phyloP scores from a whole-genome alignment of 768 basidiomycete genomes.

The Lentinula lateritia region DNA sequence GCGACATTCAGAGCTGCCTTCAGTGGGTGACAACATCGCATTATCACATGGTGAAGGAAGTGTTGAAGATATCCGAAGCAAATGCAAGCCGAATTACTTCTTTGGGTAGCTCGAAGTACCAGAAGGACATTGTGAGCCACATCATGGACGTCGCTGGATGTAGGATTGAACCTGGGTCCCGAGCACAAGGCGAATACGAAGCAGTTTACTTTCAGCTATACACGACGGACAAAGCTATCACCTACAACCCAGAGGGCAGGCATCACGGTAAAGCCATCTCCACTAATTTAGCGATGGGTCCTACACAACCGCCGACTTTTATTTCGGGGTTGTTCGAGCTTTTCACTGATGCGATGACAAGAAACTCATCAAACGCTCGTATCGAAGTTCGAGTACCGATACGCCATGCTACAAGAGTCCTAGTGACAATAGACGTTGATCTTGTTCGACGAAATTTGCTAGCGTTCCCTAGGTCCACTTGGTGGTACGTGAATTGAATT shows the following conservation, averaged over 20 bases:
- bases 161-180: conserved; percentile 17
- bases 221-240: conserved; percentile 26
- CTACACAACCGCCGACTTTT: conserved; percentile 2
- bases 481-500: conserved; percentile 13
- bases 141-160: conserved; percentile 25
- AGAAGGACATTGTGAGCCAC: conserved; percentile 21
- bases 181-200: conserved; percentile 11
- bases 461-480: conserved; percentile 5
- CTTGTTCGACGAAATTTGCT: conserved; percentile 8
- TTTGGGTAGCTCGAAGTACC: conserved; percentile 16
- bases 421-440: not conserved
- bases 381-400: conserved; percentile 23
- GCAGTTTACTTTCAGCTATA: conserved; percentile 26
- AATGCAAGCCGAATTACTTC: conserved; percentile 16
- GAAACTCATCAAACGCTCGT: conserved; percentile 18
- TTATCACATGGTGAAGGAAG: conserved; percentile 11
- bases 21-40: conserved; percentile 26
- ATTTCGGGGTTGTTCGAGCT: conserved; percentile 13
- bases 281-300: conserved; percentile 13
- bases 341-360: conserved; percentile 13
- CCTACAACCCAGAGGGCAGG: conserved; percentile 13
- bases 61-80: conserved; percentile 8
- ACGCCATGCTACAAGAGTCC: not conserved
- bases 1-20: conserved; percentile 15
- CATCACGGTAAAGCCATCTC: conserved; percentile 18